Conservation (phyloP, 495 filamentous ascomycete species). For the Beverwykella pulmonaria region DNA sequence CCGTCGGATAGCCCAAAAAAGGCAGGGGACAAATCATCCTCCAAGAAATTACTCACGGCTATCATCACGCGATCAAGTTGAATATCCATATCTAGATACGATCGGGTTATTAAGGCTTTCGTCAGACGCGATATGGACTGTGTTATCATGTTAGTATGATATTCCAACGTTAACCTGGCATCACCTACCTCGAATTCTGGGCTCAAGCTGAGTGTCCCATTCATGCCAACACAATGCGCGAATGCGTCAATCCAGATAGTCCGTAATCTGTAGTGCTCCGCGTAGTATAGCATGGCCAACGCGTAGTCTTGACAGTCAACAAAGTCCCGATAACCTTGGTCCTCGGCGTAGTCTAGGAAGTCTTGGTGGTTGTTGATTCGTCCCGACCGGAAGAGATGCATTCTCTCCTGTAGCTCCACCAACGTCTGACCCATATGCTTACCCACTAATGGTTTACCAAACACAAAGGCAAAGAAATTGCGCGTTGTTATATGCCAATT, state of each 20-base stretch:
- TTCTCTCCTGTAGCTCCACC: slow-evolving; percentile 58
- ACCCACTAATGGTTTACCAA: slow-evolving; percentile 63
- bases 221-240: slow-evolving; percentile 70
- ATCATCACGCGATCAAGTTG: slow-evolving; percentile 53
- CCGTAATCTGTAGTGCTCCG: slow-evolving; percentile 60
- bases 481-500: slow-evolving; percentile 63
- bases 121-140: slow-evolving; percentile 56
- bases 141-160: neutral
- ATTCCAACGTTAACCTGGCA: too few relatives aligned
- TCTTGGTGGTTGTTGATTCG: slow-evolving; percentile 55
- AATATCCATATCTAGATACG: slow-evolving; percentile 64
- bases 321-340: slow-evolving; percentile 64
- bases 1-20: slow-evolving; percentile 58
- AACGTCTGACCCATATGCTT: slow-evolving; percentile 59
- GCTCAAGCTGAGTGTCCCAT: slow-evolving; percentile 53
- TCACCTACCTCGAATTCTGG: slow-evolving; percentile 53
- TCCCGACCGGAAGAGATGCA: slow-evolving; percentile 57
- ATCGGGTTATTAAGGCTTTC: slow-evolving; percentile 61
- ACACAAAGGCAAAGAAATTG: slow-evolving; percentile 71
- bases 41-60: slow-evolving; percentile 61
- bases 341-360: slow-evolving; percentile 59
- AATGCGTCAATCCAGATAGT: slow-evolving; percentile 66
- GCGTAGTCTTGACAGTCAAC: slow-evolving; percentile 62
- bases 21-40: slow-evolving; percentile 60
- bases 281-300: slow-evolving; percentile 60